These are phyloP conservation scores for Cryptosporidium meleagridis DNA, from an alignment of 169 alveolate genomes.

Conservation along the genomic window DNA sequence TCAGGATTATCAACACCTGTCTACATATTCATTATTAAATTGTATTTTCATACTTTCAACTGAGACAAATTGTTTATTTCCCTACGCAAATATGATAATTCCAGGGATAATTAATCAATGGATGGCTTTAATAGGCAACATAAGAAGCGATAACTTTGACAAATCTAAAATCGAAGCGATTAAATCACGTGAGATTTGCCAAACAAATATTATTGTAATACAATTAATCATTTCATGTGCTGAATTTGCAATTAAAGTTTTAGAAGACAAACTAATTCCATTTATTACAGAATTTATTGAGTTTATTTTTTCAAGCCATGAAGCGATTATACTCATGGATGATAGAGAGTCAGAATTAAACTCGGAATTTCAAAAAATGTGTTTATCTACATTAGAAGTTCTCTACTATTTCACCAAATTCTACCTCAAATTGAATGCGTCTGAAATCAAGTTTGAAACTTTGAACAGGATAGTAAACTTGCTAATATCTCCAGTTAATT, in stretches of 20 bases:
- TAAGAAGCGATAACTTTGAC: too few species aligned
- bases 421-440: not conserved
- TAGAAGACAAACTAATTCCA: slow-evolving; percentile 28
- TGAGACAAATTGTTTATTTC: not conserved
- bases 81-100: not conserved
- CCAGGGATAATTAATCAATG: slow-evolving; percentile 29
- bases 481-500: slow-evolving; percentile 22
- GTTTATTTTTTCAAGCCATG: not conserved
- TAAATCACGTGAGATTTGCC: slow-evolving; percentile 18
- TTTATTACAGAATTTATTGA: not conserved
- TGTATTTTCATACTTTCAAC: slow-evolving; percentile 37
- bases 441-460: slow-evolving; percentile 8
- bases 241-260: not conserved
- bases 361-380: slow-evolving; percentile 27
- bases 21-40: slow-evolving; percentile 19
- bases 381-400: slow-evolving; percentile 13
- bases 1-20: slow-evolving; percentile 2
- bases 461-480: slow-evolving; percentile 5
- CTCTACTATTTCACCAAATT: slow-evolving; percentile 30
- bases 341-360: slow-evolving; percentile 45
- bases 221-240: slow-evolving; percentile 29
- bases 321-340: slow-evolving; percentile 8
- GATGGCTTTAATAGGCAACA: not conserved
- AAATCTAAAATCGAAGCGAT: not conserved
- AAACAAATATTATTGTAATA: slow-evolving; percentile 8